A percentile compares a stretch with the other conserved stretches of the same genome.
Conservation (phyloP, 2,329 filamentous ascomycete genomes). For the Ophiocordyceps robertsii region DNA sequence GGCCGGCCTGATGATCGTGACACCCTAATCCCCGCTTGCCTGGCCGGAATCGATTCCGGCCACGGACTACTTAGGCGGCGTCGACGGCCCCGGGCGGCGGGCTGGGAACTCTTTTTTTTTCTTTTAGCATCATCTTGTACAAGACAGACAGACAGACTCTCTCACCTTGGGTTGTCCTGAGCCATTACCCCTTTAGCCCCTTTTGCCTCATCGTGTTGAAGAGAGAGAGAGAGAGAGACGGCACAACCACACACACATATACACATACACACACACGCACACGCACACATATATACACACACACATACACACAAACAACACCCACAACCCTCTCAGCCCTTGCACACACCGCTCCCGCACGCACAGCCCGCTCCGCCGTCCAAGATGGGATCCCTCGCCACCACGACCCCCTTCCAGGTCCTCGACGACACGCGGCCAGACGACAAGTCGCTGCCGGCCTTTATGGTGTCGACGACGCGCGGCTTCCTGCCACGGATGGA, state of each 20-base stretch:
- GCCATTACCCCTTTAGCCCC: too few species aligned
- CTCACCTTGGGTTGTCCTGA: too few species aligned
- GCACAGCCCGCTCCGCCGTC: neutral
- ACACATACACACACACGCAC: neutral
- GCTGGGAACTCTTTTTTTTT: neutral
- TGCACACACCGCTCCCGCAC: neutral
- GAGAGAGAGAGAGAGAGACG: too few species aligned
- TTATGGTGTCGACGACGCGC: slow-evolving; percentile 65
- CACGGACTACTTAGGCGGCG: slow-evolving; percentile 32
- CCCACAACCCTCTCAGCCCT: neutral
- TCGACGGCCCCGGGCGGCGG: slow-evolving; percentile 9
- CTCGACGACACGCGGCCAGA: slow-evolving; percentile 48
- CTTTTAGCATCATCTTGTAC: neutral
- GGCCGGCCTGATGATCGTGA: neutral
- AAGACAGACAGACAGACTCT: too few species aligned
- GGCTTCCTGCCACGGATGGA: slow-evolving; percentile 62
- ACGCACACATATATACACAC: neutral
- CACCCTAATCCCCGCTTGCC: slow-evolving; percentile 12
- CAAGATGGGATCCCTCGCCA: slow-evolving; percentile 26
- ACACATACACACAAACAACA: neutral
- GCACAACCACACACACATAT: neutral
- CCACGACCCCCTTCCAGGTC: slow-evolving; percentile 37
- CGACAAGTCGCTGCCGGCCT: slow-evolving; percentile 53
- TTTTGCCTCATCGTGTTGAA: too few species aligned
- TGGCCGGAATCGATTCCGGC: slow-evolving; percentile 36